Evolutionary conservation across 83 land plant species (phyloP).

Genomic region (Picea abies): DNA sequence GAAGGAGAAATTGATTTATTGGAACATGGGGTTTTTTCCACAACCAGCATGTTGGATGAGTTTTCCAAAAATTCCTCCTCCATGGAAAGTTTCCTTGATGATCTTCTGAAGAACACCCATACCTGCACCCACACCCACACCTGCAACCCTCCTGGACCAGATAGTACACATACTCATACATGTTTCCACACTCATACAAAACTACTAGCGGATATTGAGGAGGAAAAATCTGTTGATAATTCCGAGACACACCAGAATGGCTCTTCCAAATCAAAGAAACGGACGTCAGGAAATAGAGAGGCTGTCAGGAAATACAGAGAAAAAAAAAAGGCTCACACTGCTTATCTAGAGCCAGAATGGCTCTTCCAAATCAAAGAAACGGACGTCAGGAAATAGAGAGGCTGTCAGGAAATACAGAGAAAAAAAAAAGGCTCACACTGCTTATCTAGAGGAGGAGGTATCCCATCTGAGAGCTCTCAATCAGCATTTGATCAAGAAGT

Average conservation of each 20-base stretch:
- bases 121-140: conserved; percentile 69
- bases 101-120: conserved; percentile 36
- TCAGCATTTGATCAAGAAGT: conserved; percentile 24
- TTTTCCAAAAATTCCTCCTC: conserved; percentile 6
- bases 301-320: conserved; percentile 33
- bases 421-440: conserved; percentile 32
- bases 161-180: conserved; percentile 87
- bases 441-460: conserved; percentile 30
- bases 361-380: conserved; percentile 50
- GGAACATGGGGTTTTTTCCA: conserved; percentile 11
- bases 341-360: conserved; percentile 25
- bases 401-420: conserved; percentile 33
- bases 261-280: conserved; percentile 51
- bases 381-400: conserved; percentile 28
- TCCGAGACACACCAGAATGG: conserved; percentile 54
- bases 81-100: conserved; percentile 34
- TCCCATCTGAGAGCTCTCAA: conserved; percentile 10
- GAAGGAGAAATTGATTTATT: conserved; percentile 23
- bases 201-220: conserved; percentile 48
- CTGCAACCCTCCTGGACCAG: conserved; percentile 68
- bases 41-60: conserved; percentile 5
- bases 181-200: conserved; percentile 95
- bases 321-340: conserved; percentile 32
- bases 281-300: conserved; percentile 28
- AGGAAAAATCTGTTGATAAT: conserved; percentile 29